phyloP scores from a whole-genome alignment of 2,329 filamentous ascomycete genomes.

The Phoma sp. region DNA sequence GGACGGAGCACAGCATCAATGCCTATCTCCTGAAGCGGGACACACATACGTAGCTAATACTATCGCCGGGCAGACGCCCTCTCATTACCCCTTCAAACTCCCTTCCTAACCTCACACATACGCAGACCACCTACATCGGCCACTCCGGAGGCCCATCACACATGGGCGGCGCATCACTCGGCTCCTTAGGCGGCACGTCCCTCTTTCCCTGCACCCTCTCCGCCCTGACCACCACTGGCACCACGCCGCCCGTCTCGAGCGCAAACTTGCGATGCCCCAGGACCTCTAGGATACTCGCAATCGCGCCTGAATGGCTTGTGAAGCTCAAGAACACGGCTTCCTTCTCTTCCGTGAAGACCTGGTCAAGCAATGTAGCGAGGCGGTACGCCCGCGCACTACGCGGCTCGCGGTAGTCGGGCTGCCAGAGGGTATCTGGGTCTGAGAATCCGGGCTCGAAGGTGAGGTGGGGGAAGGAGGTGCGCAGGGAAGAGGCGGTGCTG shows the following conservation, averaged over 20 bases:
- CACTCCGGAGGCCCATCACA: conserved; percentile 31
- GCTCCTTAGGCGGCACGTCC: conserved; percentile 35
- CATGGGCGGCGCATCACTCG: conserved; percentile 39
- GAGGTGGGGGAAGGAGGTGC: conserved; percentile 57
- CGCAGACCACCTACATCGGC: no score
- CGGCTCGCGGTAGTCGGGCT: conserved; percentile 45
- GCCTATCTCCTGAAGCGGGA: no score
- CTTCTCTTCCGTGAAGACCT: conserved; percentile 58
- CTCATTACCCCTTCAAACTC: no score
- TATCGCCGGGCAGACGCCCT: no score
- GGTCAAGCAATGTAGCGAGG: conserved; percentile 52
- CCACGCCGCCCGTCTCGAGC: conserved; percentile 69
- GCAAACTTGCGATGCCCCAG: conserved; percentile 65
- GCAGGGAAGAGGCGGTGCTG: conserved; percentile 59
- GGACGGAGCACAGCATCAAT: no score
- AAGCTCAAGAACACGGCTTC: conserved; percentile 56
- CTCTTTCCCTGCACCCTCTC: conserved; percentile 50
- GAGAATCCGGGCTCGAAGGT: conserved; percentile 65
- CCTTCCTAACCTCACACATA: no score
- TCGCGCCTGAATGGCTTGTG: conserved; percentile 65
- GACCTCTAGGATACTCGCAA: conserved; percentile 60
- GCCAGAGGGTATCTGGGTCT: conserved; percentile 63
- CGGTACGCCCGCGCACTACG: conserved; percentile 30
- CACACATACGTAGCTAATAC: no score
- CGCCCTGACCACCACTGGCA: conserved; percentile 70